Percentiles rank a stretch among this genome's conserved stretches.
Evolutionary conservation across 208 protist species (phyloP).

Genomic region (Leishmania arabica): DNA sequence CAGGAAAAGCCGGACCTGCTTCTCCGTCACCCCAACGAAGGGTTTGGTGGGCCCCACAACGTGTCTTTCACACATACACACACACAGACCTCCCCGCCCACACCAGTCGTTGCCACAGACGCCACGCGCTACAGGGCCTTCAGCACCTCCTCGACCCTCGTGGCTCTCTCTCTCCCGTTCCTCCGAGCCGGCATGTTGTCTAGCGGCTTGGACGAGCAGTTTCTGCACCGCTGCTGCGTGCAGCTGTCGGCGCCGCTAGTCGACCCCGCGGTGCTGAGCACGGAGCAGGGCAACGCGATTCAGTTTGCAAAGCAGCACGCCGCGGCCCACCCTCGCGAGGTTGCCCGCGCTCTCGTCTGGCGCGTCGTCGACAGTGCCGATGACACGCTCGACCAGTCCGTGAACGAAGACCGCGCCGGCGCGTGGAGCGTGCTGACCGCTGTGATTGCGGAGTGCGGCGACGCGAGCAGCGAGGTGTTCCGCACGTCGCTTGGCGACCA

Average conservation of each 20-base stretch:
- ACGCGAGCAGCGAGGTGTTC: slow-evolving; percentile 47
- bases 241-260: slow-evolving; percentile 73
- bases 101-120: neutral
- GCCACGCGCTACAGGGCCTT: neutral
- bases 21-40: neutral
- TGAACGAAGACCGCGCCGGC: slow-evolving; percentile 58
- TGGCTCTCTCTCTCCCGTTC: neutral
- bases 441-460: slow-evolving; percentile 65
- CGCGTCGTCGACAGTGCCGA: slow-evolving; percentile 82
- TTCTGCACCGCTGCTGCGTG: slow-evolving; percentile 85
- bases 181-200: slow-evolving; percentile 33
- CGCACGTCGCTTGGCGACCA: slow-evolving; percentile 68
- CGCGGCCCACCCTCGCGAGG: slow-evolving; percentile 50
- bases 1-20: neutral
- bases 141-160: neutral
- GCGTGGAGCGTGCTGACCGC: slow-evolving; percentile 76
- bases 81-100: neutral
- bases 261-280: slow-evolving; percentile 44
- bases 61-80: slow-evolving; percentile 1
- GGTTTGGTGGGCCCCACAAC: neutral
- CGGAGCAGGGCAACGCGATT: slow-evolving; percentile 62
- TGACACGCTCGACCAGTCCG: slow-evolving; percentile 33
- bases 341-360: slow-evolving; percentile 80
- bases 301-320: slow-evolving; percentile 74
- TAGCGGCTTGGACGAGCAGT: slow-evolving; percentile 44